Conservation (phyloP, 2,329 filamentous ascomycete genomes). For the Nakataea oryzae region DNA sequence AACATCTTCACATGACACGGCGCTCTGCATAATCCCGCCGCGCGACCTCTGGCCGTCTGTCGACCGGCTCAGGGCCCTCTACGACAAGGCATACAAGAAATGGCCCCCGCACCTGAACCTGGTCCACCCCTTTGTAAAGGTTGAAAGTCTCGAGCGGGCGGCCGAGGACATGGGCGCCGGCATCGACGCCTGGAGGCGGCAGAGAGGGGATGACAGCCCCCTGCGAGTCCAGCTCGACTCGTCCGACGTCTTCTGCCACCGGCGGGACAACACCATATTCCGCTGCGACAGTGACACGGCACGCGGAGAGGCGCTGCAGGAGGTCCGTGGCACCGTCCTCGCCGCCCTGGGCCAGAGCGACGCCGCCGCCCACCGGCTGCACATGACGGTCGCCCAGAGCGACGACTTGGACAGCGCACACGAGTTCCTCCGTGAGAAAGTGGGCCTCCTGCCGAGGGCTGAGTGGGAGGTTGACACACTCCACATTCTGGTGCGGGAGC, state of each 20-base stretch:
- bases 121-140: constrained; percentile 52
- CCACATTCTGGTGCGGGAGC: constrained; percentile 41
- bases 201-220: neutral
- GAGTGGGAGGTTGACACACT: constrained; percentile 38
- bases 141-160: constrained; percentile 32
- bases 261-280: constrained; percentile 38
- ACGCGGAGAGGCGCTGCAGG: constrained; percentile 12
- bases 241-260: constrained; percentile 36
- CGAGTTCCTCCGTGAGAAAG: constrained; percentile 41
- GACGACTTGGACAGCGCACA: constrained; percentile 34
- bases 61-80: constrained; percentile 45
- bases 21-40: constrained; percentile 50
- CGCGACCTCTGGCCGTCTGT: constrained; percentile 32
- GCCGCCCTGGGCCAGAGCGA: constrained; percentile 20
- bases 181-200: constrained; percentile 9
- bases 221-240: constrained; percentile 24
- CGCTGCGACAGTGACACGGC: constrained; percentile 20
- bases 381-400: constrained; percentile 53
- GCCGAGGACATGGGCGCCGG: constrained; percentile 25
- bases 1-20: constrained; percentile 41
- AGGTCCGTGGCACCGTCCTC: constrained; percentile 24
- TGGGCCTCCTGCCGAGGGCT: constrained; percentile 32
- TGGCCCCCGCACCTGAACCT: constrained; percentile 62
- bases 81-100: constrained; percentile 49
- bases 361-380: constrained; percentile 26